Conservation (phyloP, 371 early-diverging fungal species). For the Parasitella parasitica region DNA sequence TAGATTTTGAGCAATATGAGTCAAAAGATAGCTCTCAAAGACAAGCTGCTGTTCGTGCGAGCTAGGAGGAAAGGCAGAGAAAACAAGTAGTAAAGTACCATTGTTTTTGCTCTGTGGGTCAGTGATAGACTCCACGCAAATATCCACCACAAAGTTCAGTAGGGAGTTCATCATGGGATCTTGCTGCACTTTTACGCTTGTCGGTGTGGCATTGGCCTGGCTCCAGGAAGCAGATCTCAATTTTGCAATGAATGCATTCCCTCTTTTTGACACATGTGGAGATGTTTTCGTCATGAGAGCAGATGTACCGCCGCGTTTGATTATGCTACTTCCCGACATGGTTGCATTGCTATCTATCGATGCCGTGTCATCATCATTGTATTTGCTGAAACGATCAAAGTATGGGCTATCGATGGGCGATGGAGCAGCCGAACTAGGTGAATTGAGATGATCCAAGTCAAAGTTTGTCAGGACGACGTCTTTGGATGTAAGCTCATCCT, state of each 20-base stretch:
- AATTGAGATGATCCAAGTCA: constrained; percentile 17
- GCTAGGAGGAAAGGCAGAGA: constrained; percentile 47
- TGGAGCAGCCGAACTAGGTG: constrained; percentile 9
- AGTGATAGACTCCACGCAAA: constrained; percentile 57
- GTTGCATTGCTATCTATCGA: constrained; percentile 13
- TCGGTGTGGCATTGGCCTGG: constrained; percentile 12
- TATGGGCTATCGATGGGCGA: constrained; percentile 14
- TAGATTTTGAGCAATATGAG: constrained; percentile 57
- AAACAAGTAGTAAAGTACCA: constrained; percentile 41
- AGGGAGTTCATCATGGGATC: constrained; percentile 40
- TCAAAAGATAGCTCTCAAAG: constrained; percentile 60
- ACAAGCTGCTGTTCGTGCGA: constrained; percentile 37
- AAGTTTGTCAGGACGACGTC: constrained; percentile 35
- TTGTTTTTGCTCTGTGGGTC: constrained; percentile 48
- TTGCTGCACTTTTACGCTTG: constrained; percentile 12
- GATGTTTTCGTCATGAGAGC: constrained; percentile 49
- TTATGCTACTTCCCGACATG: constrained; percentile 24
- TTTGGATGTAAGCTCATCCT: constrained; percentile 43
- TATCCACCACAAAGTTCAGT: constrained; percentile 55
- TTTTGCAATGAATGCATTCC: constrained; percentile 27
- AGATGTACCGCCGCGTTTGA: constrained; percentile 47
- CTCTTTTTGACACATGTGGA: constrained; percentile 39
- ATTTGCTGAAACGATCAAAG: constrained; percentile 7
- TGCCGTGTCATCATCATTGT: constrained; percentile 13
- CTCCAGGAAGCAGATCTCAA: constrained; percentile 34